Evolutionary conservation across 345 rosid genomes (phyloP).

Genomic region (Bruguiera gymnorhiza): DNA sequence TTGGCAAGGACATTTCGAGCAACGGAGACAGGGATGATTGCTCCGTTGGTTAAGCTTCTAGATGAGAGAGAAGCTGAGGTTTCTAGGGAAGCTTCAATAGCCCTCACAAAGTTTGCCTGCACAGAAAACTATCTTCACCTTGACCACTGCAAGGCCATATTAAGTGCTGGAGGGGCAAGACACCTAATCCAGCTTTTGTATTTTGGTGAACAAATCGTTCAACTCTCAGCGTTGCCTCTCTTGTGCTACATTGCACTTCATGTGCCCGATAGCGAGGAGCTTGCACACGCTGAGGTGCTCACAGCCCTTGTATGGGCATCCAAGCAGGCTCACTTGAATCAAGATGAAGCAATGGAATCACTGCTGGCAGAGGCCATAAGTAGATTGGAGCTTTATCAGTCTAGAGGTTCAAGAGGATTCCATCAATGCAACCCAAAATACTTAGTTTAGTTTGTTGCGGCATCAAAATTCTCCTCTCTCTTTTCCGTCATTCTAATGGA

Average conservation of each 20-base stretch:
- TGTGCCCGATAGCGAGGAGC: slow-evolving; percentile 82
- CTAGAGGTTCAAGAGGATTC: slow-evolving; percentile 81
- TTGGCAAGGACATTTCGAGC: slow-evolving; percentile 83
- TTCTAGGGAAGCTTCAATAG: slow-evolving; percentile 57
- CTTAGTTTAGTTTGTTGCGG: slow-evolving; percentile 15
- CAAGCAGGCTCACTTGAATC: slow-evolving; percentile 54
- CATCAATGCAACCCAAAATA: slow-evolving; percentile 27
- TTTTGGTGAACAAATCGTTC: slow-evolving; percentile 67
- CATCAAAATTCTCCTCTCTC: slow-evolving; percentile 10
- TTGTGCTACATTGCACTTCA: slow-evolving; percentile 71
- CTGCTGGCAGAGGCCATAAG: slow-evolving; percentile 68
- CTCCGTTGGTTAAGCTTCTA: slow-evolving; percentile 68
- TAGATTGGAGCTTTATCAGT: slow-evolving; percentile 79
- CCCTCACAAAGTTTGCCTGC: slow-evolving; percentile 78
- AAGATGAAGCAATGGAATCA: slow-evolving; percentile 49
- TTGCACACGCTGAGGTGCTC: slow-evolving; percentile 69
- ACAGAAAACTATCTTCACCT: slow-evolving; percentile 65
- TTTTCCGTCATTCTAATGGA: slow-evolving; percentile 15
- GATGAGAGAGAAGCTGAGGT: slow-evolving; percentile 77
- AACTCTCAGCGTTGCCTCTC: slow-evolving; percentile 53
- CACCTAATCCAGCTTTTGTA: slow-evolving; percentile 77
- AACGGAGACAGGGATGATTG: slow-evolving; percentile 77
- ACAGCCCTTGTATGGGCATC: slow-evolving; percentile 84
- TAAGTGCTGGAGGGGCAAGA: slow-evolving; percentile 70
- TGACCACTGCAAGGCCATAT: slow-evolving; percentile 79